Base-by-base conservation (phyloP, 1,139 yeast genomes). In the Yamadazyma kanchanaburiensis region DNA sequence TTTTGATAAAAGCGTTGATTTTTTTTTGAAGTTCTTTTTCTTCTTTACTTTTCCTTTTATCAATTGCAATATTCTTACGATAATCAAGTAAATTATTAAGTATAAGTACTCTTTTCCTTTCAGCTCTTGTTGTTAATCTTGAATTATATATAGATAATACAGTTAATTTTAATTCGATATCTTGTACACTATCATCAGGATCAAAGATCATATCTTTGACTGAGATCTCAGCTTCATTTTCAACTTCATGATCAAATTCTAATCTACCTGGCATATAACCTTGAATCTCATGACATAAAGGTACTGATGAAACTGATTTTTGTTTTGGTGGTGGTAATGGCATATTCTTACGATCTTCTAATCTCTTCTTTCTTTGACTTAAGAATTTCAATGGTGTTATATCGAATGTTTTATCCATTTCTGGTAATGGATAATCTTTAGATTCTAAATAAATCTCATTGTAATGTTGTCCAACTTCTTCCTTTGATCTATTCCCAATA, bases 231-330 rank as follows among this genome's bases (percentile, higher is more conserved):
- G 98, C 98, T 31, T 91, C 99, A 50, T 91, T 91, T 53, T 94
- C 98, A 23, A 85, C 88, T 54, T 91, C 99, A 37, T 82, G 86
- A 51, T 91, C 99, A 57, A 91, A 91, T 55, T 91, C 99, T 41
- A 91, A 66, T 48, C 98, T 76, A 27, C 98, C 99, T 21, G 99
- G 99, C 99, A 94, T 91, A 54, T 81, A 91, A 3, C 96, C 97
- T 57, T 91, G 97, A 39, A 91, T 78, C 50, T 94, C 97, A 52
- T 94, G 97, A 61, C 97, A 89, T 31, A 94, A 72, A 0, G 99
- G 99, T 6, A 85, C 94, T 8, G 96, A 86, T 0, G 96, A 89
- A 29, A 84, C 80, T 2, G 94, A 87, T 53, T 88, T 89, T 34
- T 81, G 77, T 33, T 89, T 88, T 14, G 94, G 91, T 11, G 75